phyloP scores from a whole-genome alignment of 2,329 filamentous ascomycete genomes.

The Myriosclerotinia curreyana region DNA sequence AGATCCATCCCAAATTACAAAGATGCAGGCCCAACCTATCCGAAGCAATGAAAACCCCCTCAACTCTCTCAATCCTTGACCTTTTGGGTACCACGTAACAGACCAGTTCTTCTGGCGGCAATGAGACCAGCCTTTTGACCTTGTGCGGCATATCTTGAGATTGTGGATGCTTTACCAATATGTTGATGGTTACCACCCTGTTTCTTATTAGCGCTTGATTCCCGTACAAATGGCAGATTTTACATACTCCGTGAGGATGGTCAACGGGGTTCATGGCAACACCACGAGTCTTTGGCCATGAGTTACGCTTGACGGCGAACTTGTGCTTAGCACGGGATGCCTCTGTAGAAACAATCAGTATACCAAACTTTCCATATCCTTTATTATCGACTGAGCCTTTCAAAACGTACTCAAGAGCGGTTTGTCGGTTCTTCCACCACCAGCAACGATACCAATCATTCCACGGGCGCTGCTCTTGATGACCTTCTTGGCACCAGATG shows the following conservation, averaged over 20 bases:
- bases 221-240: neutral
- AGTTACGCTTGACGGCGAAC: conserved; percentile 99
- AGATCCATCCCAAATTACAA: conserved; percentile 39
- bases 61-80: conserved; percentile 75
- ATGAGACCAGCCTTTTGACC: conserved; percentile 99
- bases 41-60: conserved; percentile 38
- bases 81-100: conserved; percentile 99
- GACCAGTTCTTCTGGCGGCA: conserved; percentile 98
- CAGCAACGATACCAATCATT: conserved; percentile 99
- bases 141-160: conserved; percentile 94
- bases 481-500: conserved; percentile 98
- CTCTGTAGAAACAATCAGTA: conserved; percentile 62
- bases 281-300: conserved; percentile 99
- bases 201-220: conserved; percentile 44
- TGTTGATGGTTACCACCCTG: conserved; percentile 97
- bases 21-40: conserved; percentile 39
- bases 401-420: conserved; percentile 78
- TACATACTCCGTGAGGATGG: conserved; percentile 81
- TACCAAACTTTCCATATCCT: neutral
- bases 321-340: conserved; percentile 99
- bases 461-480: conserved; percentile 87
- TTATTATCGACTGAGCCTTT: neutral
- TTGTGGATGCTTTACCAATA: conserved; percentile 93
- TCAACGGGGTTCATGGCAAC: conserved; percentile 99
- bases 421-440: conserved; percentile 99